Percentiles rank a stretch among this genome's conserved stretches.
Conservation (phyloP, 352 stramenopile species). For the Phytopythium ostracodes region DNA sequence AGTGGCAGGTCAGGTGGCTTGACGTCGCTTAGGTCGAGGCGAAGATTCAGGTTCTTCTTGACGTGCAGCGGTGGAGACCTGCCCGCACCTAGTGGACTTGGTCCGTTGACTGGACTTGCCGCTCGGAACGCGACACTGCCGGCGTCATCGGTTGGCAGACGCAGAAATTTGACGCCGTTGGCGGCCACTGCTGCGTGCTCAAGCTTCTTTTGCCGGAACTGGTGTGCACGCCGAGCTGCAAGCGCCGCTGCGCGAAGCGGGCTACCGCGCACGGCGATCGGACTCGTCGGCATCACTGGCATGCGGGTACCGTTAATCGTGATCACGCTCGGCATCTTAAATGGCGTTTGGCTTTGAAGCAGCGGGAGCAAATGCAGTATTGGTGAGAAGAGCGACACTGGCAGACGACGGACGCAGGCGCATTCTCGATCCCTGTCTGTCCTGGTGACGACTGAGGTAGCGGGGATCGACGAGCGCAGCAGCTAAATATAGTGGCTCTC, state of each 20-base stretch:
- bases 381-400: background rate
- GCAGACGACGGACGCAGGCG: no score
- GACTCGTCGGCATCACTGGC: background rate
- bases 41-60: constrained; percentile 53
- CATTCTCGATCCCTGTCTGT: background rate
- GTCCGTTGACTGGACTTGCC: constrained; percentile 12
- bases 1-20: constrained; percentile 28
- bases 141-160: background rate
- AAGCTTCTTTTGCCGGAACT: constrained; percentile 30
- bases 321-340: background rate
- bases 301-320: background rate
- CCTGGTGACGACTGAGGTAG: background rate
- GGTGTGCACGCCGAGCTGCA: constrained; percentile 41
- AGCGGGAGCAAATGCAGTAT: background rate
- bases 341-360: background rate
- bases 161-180: constrained; percentile 3
- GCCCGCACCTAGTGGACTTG: background rate
- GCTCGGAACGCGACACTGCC: background rate
- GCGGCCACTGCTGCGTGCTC: background rate
- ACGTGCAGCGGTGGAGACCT: constrained; percentile 14
- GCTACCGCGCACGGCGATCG: constrained; percentile 8
- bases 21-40: constrained; percentile 42
- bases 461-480: no score
- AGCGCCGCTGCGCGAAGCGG: constrained; percentile 41
- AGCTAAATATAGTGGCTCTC: background rate